Conservation (phyloP, 805 yeast genomes). For the Vanderwaltozyma yarrowii region DNA sequence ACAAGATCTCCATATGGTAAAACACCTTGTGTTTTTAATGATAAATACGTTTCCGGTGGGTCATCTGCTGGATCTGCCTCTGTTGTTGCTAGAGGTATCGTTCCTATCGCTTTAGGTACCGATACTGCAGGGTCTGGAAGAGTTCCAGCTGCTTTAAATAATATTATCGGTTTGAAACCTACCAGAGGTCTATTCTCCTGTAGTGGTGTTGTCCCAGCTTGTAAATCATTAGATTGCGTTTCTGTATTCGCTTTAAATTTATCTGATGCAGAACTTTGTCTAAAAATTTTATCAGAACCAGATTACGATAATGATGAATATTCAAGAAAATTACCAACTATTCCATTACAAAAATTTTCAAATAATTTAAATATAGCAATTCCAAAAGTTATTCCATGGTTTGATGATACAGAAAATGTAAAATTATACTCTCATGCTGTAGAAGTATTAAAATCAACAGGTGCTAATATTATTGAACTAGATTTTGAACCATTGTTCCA, state of each 20-base stretch:
- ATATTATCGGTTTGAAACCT: constrained; percentile 86
- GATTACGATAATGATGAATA: constrained; percentile 67
- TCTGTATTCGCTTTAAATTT: constrained; percentile 73
- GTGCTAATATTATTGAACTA: constrained; percentile 50
- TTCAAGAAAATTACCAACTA: constrained; percentile 63
- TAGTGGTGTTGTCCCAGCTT: constrained; percentile 93
- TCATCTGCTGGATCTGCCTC: constrained; percentile 95
- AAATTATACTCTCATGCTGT: constrained; percentile 55
- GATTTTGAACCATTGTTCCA: constrained; percentile 72
- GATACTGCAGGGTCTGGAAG: constrained; percentile 98
- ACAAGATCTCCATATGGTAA: constrained; percentile 91
- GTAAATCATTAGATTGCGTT: constrained; percentile 88
- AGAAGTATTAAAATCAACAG: constrained; percentile 38
- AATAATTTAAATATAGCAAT: constrained; percentile 59
- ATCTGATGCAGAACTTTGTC: constrained; percentile 72
- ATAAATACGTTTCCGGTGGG: constrained; percentile 83
- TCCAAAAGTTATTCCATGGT: constrained; percentile 69
- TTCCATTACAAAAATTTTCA: constrained; percentile 52
- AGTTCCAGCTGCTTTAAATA: constrained; percentile 93
- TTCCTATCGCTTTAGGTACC: constrained; percentile 84
- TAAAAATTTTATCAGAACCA: constrained; percentile 58
- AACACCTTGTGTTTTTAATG: constrained; percentile 69
- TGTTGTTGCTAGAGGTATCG: constrained; percentile 81
- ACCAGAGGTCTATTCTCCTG: constrained; percentile 82
- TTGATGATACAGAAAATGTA: constrained; percentile 71